Conservation (phyloP, 495 filamentous ascomycete species). For the Sabuloglossum arenarium region DNA sequence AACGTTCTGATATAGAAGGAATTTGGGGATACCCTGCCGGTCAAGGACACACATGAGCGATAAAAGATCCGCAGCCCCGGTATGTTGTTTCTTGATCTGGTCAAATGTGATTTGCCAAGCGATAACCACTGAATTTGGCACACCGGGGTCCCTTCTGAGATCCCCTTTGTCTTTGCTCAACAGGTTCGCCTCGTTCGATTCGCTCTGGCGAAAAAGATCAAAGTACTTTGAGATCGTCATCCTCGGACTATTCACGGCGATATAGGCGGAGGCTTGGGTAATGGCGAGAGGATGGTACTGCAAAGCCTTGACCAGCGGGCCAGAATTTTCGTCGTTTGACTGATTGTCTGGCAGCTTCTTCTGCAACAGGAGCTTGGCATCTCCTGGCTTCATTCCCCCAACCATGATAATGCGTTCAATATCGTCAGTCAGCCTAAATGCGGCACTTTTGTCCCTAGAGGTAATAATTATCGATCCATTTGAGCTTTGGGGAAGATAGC, state of each 20-base stretch:
- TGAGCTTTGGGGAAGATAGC: conserved; percentile 8
- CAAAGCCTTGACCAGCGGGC: conserved; percentile 15
- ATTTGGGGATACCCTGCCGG: conserved; percentile 21
- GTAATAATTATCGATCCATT: conserved; percentile 11
- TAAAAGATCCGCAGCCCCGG: conserved; percentile 18
- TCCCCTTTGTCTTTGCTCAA: neutral
- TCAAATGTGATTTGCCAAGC: conserved; percentile 10
- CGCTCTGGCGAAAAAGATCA: neutral
- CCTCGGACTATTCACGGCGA: conserved; percentile 13
- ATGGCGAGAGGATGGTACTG: conserved; percentile 25
- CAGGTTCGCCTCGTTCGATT: neutral
- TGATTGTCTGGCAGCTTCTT: neutral
- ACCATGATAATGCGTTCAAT: conserved; percentile 6
- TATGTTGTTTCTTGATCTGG: conserved; percentile 20
- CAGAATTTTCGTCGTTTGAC: neutral
- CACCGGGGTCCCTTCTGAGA: neutral
- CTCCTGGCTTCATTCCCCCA: conserved; percentile 7
- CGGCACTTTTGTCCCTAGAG: conserved; percentile 6
- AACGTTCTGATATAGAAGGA: conserved; percentile 12
- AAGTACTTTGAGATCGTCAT: conserved; percentile 2
- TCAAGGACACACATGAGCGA: conserved; percentile 24
- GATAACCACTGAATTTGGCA: conserved; percentile 1
- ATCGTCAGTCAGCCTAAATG: neutral
- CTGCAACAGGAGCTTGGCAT: conserved; percentile 12
- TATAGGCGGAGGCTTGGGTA: conserved; percentile 26